Base-by-base conservation (phyloP, 495 filamentous ascomycete species). In the Penicillium flavigenum region DNA sequence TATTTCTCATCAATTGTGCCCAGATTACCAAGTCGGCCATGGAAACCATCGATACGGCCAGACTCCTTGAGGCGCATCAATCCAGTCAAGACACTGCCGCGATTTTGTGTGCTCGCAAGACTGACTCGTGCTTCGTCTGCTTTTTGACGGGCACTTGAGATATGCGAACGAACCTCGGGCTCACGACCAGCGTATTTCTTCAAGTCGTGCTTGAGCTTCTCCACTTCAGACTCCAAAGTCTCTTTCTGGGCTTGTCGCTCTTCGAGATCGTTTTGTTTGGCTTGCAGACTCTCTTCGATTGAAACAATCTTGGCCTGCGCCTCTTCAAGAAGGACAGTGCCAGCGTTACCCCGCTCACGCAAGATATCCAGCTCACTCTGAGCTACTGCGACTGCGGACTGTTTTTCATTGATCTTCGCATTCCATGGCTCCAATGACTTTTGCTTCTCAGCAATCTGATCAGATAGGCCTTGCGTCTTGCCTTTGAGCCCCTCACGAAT, bases 351-450 rank as follows among this genome's bases (percentile, higher is more conserved):
- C 61, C 88, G 89, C 68, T 98, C 93, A 26, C 84, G 81, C 4
- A 98, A 77, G 58, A 98, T 97, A 46, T 94, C 86, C 51, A 97
- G 83, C 72, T 98, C 94, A 69, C 89, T 93, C 68, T 96, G 89
- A 4, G 94, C 91, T 27, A 98, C 92, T 14, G 94, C 93, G 64
- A 96, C 93, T 9, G 89, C 83, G 2, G 91, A 96, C 61, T 90
- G 88, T 70, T 96, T 98, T 68, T 94, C 83, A 66, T 96, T 98
- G 76, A 98, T 92, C 74, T 92, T 96, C 48, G 89, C 91, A 54
- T 90, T 92, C 93, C 93, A 98, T 0, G 94, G 94, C 75, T 97
- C 93, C 9, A 98, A 81, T 2, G 89, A 88, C 74, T 95, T 96
- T 63, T 98, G 94, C 73, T 96, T 97, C 2, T 80, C 78, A 0